phyloP scores from a whole-genome alignment of 805 yeast species.

The Candida mattraensis region DNA sequence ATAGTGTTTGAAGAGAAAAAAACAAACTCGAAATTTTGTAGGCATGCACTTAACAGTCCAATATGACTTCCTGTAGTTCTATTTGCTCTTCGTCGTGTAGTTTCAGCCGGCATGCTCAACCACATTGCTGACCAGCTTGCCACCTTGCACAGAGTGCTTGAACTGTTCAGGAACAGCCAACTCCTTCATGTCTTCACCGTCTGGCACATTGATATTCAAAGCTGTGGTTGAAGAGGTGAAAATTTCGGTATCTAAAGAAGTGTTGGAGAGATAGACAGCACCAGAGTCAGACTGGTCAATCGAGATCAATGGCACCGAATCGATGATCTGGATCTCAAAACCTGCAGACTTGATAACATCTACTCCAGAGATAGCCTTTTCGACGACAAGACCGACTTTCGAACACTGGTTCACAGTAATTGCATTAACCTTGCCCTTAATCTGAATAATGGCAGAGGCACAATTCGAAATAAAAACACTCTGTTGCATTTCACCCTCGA shows the following conservation, averaged over 20 bases:
- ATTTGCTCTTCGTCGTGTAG: background rate
- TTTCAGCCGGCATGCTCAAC: slow-evolving; percentile 78
- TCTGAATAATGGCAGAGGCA: slow-evolving; percentile 66
- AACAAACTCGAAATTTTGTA: background rate
- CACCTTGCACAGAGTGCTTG: slow-evolving; percentile 62
- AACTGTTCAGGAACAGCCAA: slow-evolving; percentile 90
- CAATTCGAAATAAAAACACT: slow-evolving; percentile 88
- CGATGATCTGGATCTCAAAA: slow-evolving; percentile 84
- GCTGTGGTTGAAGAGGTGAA: slow-evolving; percentile 85
- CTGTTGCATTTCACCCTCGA: slow-evolving; percentile 84
- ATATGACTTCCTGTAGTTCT: background rate
- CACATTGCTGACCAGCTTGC: slow-evolving; percentile 64
- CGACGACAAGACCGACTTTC: slow-evolving; percentile 76
- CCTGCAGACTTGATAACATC: slow-evolving; percentile 80
- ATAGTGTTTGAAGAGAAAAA: slow-evolving; percentile 4
- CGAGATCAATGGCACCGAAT: slow-evolving; percentile 77
- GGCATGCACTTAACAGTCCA: background rate
- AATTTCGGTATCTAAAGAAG: slow-evolving; percentile 71
- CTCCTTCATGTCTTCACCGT: slow-evolving; percentile 75
- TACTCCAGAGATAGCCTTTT: slow-evolving; percentile 80
- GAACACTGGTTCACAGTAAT: slow-evolving; percentile 73
- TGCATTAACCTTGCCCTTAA: slow-evolving; percentile 91
- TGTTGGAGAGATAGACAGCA: slow-evolving; percentile 70
- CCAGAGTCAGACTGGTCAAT: slow-evolving; percentile 91
- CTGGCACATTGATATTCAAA: slow-evolving; percentile 81